Evolutionary conservation across 192 early-diverging fungal species (phyloP), one percentile per base, ranked within the genome.

Genomic region (Allomyces macrogynus): DNA sequence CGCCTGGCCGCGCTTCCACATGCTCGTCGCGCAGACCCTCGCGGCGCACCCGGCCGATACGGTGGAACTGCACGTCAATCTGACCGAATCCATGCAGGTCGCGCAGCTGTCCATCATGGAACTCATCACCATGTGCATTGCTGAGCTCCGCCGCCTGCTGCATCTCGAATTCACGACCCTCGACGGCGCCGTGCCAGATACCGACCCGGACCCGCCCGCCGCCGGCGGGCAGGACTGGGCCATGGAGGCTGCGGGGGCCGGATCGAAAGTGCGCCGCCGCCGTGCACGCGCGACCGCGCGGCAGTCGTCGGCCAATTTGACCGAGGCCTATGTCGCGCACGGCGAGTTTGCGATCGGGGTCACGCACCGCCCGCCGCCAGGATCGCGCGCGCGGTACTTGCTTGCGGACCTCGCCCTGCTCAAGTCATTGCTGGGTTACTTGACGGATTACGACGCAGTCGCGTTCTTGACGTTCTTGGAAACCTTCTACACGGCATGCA

Each of bases 81-180:
- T 92, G 71, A 83, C 92, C 0, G 70, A 81, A n/a, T 65, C 75
- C 0, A 94, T 98, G 92, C 72, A 81, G 42, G 76, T 83, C 43
- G 86, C 93, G 60, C 93, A 98, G 67, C 76, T 84, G 8, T 80
- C 83, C 10, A 77, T 93, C 9, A 70, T 94, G 10, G 89, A 97
- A 32, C 95, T 92, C 66, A 80, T 97, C 67, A 81, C 89, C 40
- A 75, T 76, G 9, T 86, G 81, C 24, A 74, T 97, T 10, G 72
- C 77, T 0, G 94, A 97, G 67, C 68, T 97, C 12, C 77, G 84
- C 25, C 70, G 86, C 43, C 73, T 81, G 0, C 84, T 83, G 16
- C 49, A 40, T 7, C 32, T 40, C 32, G 32, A 40, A 40, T 40
- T 40, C 32, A 8, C 32, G 32, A 40, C 32, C 4, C 32, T 40